Evolutionary conservation across 495 filamentous ascomycete species (phyloP), one percentile per base, ranked within the genome.

Genomic region (Hypoxylon crocopeplum): DNA sequence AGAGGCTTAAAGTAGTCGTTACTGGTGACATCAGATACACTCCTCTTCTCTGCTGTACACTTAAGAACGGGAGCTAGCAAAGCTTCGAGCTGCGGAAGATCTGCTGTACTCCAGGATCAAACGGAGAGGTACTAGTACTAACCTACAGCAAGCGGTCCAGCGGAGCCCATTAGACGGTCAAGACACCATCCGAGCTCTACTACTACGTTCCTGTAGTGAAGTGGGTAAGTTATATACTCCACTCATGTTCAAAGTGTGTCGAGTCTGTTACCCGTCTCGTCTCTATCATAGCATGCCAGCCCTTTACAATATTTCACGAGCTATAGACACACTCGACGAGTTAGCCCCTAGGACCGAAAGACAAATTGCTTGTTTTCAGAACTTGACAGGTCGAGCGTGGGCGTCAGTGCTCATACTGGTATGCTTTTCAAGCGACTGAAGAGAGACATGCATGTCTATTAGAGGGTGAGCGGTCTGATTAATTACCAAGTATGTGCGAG

Each of bases 251-350:
- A 48, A 44, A 59, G 54, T 32, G 60, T 55, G 30, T 54, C 37
- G 17, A 54, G 37, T 36, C 34, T 58, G 60, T 64, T 54, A 64
- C 54, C 38, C 27, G 48, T 58, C 49, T 58, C 47, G 52, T 62
- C 47, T 56, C 44, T 48, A 21, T 27, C 21, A 45, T 16, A 24
- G 16, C 5, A 32, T 25, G 27, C 40, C 17, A 51, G 40, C 36
- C 30, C 45, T 34, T n/a, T n/a, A n/a, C n/a, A n/a, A n/a, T n/a
- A n/a, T n/a, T n/a, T n/a, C n/a, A n/a, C n/a, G n/a, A n/a, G n/a
- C n/a, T n/a, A n/a, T n/a, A n/a, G n/a, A n/a, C n/a, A n/a, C n/a
- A n/a, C n/a, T n/a, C n/a, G n/a, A n/a, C n/a, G n/a, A n/a, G n/a
- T n/a, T n/a, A n/a, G 45, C 30, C 13, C 13, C 17, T 47, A 34